Evolutionary conservation across 129 eudicot genomes (phyloP), one percentile per base, ranked within the genome.

Genomic region (Lactuca sativa): DNA sequence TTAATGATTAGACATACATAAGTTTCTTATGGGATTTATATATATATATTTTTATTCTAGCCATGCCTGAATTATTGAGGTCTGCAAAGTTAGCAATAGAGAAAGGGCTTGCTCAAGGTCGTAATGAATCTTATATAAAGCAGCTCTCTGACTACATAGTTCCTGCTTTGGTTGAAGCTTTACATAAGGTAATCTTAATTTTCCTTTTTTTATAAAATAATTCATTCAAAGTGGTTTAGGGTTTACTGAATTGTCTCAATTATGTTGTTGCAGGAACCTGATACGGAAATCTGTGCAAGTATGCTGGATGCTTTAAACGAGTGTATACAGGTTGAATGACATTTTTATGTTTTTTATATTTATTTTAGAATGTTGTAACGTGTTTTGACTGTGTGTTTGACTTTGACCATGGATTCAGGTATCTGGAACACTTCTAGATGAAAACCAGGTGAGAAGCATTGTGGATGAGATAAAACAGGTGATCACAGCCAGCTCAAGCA

Each of bases 391-490:
- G 12, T 25, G 21, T 18, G 44, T 25, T 56, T 47, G n/a, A 47
- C 52, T 5, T 67, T 76, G 3, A 32, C 59, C 70, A 70, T 59
- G 51, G 64, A 71, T 71, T 72, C 84, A 95, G 99, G 83, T 90
- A 3, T 85, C 95, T 64, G 99, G 99, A 64, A 85, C 82, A 11
- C 83, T 95, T 67, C 65, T 95, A 60, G 99, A 87, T 76, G 99
- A 95, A 83, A 68, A 67, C 60, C 97, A 95, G 76, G 99, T 95
- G 62, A 83, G 79, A 61, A 82, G 97, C 81, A 84, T 95, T 38
- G 99, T 95, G 77, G 99, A 95, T 58, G 99, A 95, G 86, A 85
- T 95, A 41, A 95, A 95, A 44, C 97, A 90, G 80, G 99, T 95
- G 32, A 86, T 95, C 53, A 95, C 99, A 57, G 99, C 99, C 33